Conservation (phyloP, 2,329 filamentous ascomycete species). For the Tolypocladium cylindrosporum region DNA sequence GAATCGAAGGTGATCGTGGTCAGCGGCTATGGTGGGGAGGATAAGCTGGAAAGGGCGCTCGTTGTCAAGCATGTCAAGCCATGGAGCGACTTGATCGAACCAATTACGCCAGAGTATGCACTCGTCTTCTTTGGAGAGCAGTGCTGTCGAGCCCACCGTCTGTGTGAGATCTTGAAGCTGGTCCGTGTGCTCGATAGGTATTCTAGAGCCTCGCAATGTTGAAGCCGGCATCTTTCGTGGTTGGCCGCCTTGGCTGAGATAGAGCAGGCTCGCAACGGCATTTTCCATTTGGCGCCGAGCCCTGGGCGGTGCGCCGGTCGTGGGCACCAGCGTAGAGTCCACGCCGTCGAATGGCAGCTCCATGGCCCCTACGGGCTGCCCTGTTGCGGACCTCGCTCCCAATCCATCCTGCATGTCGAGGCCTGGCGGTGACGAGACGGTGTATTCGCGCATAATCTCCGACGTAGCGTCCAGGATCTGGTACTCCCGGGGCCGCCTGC, state of each 20-base stretch:
- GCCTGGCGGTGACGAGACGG: constrained; percentile 4
- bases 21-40: constrained; percentile 34
- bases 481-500: constrained; percentile 16
- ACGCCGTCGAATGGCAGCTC: neutral
- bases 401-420: neutral
- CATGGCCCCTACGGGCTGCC: neutral
- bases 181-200: constrained; percentile 14
- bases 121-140: constrained; percentile 19
- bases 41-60: constrained; percentile 36
- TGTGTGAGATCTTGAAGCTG: constrained; percentile 17
- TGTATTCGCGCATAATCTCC: constrained; percentile 26
- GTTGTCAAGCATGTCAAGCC: constrained; percentile 44
- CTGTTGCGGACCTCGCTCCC: neutral
- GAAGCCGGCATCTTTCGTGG: neutral
- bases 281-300: constrained; percentile 21
- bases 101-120: constrained; percentile 29
- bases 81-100: constrained; percentile 29
- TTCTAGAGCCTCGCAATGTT: neutral
- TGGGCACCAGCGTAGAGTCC: neutral
- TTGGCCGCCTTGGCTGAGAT: constrained; percentile 21
- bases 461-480: constrained; percentile 26
- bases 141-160: constrained; percentile 12
- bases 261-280: constrained; percentile 24
- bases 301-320: constrained; percentile 9
- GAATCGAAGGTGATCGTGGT: constrained; percentile 32